Conservation (phyloP, 2,329 filamentous ascomycete genomes). For the Cadophora malorum region DNA sequence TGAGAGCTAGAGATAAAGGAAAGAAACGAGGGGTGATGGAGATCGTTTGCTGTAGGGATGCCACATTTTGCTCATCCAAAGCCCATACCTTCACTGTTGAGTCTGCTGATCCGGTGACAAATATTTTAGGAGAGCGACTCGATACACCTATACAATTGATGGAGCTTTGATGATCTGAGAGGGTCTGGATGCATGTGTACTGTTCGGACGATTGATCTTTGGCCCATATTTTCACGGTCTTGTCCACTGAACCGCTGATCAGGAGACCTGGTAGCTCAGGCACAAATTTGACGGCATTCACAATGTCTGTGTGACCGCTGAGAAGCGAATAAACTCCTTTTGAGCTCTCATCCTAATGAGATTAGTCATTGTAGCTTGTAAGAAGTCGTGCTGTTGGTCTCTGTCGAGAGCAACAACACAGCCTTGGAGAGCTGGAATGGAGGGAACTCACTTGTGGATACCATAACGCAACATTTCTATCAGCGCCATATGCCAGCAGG, state of each 20-base stretch:
- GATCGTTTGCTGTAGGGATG: slow-evolving; percentile 72
- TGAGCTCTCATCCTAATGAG: slow-evolving; percentile 33
- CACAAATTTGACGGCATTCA: slow-evolving; percentile 85
- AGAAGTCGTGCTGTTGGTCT: too few species aligned
- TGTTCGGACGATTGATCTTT: slow-evolving; percentile 46
- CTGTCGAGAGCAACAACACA: background rate
- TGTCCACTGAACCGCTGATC: slow-evolving; percentile 83
- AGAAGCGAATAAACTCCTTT: slow-evolving; percentile 71
- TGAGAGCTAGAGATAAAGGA: slow-evolving; percentile 77
- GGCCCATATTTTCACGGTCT: slow-evolving; percentile 76
- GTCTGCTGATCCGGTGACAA: slow-evolving; percentile 85
- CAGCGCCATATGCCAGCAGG: slow-evolving; percentile 85
- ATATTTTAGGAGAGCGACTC: slow-evolving; percentile 45
- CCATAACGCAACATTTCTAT: slow-evolving; percentile 91
- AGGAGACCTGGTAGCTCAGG: slow-evolving; percentile 63
- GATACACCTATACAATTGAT: slow-evolving; percentile 70
- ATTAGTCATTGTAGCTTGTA: slow-evolving; percentile 15
- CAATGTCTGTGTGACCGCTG: slow-evolving; percentile 76
- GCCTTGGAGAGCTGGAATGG: slow-evolving; percentile 11
- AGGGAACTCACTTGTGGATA: slow-evolving; percentile 68
- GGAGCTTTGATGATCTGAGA: slow-evolving; percentile 70
- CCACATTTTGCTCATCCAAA: slow-evolving; percentile 53
- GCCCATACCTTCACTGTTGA: slow-evolving; percentile 75
- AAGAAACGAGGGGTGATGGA: slow-evolving; percentile 79
- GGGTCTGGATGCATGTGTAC: slow-evolving; percentile 55